These are phyloP conservation scores for Sistotremastrum suecicum DNA, from an alignment of 768 basidiomycete genomes.

Conservation along the genomic window DNA sequence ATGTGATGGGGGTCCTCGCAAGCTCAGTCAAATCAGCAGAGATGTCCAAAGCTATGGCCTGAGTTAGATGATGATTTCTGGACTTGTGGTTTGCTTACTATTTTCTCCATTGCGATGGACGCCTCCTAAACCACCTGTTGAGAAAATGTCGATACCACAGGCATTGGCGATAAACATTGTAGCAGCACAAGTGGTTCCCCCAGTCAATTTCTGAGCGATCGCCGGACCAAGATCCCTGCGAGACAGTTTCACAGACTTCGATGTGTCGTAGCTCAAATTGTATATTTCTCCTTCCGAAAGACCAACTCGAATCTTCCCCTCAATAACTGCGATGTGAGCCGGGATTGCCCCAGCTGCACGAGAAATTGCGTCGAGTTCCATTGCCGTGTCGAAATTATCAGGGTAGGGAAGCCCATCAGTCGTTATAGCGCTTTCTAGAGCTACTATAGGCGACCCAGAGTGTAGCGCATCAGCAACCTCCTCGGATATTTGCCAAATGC, in stretches of 20 bases:
- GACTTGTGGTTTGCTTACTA: slow-evolving; percentile 24
- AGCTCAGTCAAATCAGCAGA: slow-evolving; percentile 91
- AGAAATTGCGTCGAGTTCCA: slow-evolving; percentile 59
- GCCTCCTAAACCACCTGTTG: slow-evolving; percentile 45
- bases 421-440: slow-evolving; percentile 83
- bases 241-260: slow-evolving; percentile 48
- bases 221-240: slow-evolving; percentile 68
- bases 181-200: slow-evolving; percentile 44
- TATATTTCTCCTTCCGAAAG: slow-evolving; percentile 50
- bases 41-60: slow-evolving; percentile 67
- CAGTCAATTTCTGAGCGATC: slow-evolving; percentile 52
- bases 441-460: slow-evolving; percentile 57
- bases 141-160: neutral
- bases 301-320: slow-evolving; percentile 80
- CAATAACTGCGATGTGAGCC: slow-evolving; percentile 79
- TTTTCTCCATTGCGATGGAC: slow-evolving; percentile 69
- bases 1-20: slow-evolving; percentile 74
- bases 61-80: neutral
- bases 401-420: slow-evolving; percentile 89
- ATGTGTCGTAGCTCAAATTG: slow-evolving; percentile 42
- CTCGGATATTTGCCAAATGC: no score
- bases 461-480: slow-evolving; percentile 76
- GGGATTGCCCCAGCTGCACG: slow-evolving; percentile 67
- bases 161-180: slow-evolving; percentile 15
- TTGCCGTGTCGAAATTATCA: slow-evolving; percentile 54